Conservation (phyloP, 148 eudicot species). For the Chenopodium formosanum region DNA sequence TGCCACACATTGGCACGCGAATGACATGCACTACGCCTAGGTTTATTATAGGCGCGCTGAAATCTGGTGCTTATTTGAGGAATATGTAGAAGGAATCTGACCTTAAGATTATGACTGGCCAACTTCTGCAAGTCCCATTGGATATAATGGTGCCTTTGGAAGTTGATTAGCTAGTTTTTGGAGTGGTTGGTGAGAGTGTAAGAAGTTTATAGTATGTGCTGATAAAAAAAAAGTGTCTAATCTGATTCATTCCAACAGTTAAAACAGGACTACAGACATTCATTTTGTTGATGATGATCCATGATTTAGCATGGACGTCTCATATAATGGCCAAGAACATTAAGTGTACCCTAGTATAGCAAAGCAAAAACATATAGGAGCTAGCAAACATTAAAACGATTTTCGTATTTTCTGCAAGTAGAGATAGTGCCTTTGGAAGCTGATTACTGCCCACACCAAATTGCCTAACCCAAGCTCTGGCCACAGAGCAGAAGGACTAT, state of each 20-base stretch:
- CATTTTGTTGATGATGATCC: neutral
- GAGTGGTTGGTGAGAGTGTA: neutral
- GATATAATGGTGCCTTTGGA: neutral
- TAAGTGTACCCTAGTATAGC: neutral
- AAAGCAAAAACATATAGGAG: neutral
- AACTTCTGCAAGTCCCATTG: neutral
- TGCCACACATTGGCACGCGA: too few relatives aligned
- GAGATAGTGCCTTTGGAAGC: conserved; percentile 32
- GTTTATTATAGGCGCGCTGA: neutral
- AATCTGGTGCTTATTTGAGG: neutral
- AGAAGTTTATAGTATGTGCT: neutral
- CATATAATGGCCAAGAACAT: neutral
- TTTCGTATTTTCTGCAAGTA: conserved; percentile 34
- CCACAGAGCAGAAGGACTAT: conserved; percentile 39
- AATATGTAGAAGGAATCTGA: neutral
- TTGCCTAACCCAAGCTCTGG: conserved; percentile 44
- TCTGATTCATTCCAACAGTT: neutral
- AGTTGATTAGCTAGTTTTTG: neutral
- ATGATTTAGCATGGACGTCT: neutral
- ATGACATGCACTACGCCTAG: neutral
- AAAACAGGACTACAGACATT: neutral
- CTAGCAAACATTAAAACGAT: neutral
- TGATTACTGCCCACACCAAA: conserved; percentile 40
- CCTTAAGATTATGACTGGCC: neutral
- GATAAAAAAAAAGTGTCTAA: neutral